Evolutionary conservation across 768 basidiomycete species (phyloP), one percentile per base, ranked within the genome.

Genomic region (Auriscalpium orientale): DNA sequence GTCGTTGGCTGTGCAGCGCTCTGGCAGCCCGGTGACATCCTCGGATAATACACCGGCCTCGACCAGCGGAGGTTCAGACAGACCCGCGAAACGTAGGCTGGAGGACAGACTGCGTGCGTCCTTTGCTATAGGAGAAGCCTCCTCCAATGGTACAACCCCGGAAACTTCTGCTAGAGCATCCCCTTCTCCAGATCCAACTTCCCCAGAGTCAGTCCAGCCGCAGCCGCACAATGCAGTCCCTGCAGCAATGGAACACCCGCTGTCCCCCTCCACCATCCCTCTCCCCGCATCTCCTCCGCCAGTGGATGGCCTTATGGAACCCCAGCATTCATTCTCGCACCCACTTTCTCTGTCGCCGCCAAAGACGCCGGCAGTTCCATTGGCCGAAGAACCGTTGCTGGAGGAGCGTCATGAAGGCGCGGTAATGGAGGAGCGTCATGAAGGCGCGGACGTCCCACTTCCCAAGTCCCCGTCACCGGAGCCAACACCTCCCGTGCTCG

Each of bases 101-200:
- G 90, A 91, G 69, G 89, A 91, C 56, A 76, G 90, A 46, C 72
- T 91, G n/a, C 79, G 84, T 46, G 84, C 87, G 73, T 76, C 79
- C 28, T 78, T 84, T 61, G 76, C 78, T 20, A 75, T 78, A 51
- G 80, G 78, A 18, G 87, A 89, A 18, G 71, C 76, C 12, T 79
- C 80, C 9, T 79, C 80, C 9, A 72, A 68, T 55, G 57, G 69
- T 18, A 72, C 70, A 21, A 74, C 82, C 0, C 74, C 80, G 6
- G 65, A 67, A 8, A 58, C 58, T 1, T 76, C 81, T 18, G 64
- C 72, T 7, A 72, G 70, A 43, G 67, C 70, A 16, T 77, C 82
- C 4, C 75, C 82, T 12, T 58, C 66, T 8, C 70, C 77, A 18
- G 53, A 59, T 13, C 62, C 61, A 28, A 28, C 28, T 28, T 4